These are phyloP conservation scores for Inosperma sp. DNA, from an alignment of 768 basidiomycete species.

Conservation along the genomic window DNA sequence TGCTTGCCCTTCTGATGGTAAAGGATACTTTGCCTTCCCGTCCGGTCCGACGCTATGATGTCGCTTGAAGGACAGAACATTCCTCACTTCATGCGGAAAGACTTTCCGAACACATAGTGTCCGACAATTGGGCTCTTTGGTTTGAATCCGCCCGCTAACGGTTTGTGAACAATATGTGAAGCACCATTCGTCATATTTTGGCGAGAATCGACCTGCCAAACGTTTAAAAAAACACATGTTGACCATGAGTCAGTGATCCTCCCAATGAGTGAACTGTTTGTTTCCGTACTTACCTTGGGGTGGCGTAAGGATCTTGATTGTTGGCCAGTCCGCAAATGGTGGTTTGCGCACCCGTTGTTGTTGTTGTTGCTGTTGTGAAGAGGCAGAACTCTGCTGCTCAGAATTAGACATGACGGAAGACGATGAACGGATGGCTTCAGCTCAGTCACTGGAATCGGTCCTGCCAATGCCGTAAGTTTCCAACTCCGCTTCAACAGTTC, in stretches of 20 bases:
- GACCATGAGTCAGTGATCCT: no score
- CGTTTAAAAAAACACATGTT: no score
- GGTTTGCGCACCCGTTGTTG: conserved; percentile 32
- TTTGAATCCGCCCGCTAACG: conserved; percentile 47
- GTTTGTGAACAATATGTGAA: conserved; percentile 59
- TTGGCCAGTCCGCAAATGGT: conserved; percentile 45
- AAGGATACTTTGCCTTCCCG: conserved; percentile 51
- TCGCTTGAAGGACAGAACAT: conserved; percentile 42
- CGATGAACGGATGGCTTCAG: conserved; percentile 1
- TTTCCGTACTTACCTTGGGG: conserved; percentile 41
- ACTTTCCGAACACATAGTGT: conserved; percentile 62
- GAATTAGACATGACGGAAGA: conserved; percentile 29
- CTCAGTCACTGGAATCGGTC: conserved; percentile 12
- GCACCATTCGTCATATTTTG: conserved; percentile 61
- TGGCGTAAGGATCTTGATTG: conserved; percentile 50
- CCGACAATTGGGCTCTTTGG: conserved; percentile 49
- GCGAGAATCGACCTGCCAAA: conserved; percentile 48
- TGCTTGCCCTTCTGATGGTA: conserved; percentile 64
- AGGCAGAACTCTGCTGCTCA: conserved; percentile 22
- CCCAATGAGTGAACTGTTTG: no score
- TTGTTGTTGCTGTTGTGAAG: conserved; percentile 29
- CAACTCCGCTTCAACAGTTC: conserved; percentile 20
- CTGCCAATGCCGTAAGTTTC: conserved; percentile 7
- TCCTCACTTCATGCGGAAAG: conserved; percentile 61
- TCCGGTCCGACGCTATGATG: conserved; percentile 39